Conservation (phyloP, 2,329 filamentous ascomycete species). For the Claviceps citrina region DNA sequence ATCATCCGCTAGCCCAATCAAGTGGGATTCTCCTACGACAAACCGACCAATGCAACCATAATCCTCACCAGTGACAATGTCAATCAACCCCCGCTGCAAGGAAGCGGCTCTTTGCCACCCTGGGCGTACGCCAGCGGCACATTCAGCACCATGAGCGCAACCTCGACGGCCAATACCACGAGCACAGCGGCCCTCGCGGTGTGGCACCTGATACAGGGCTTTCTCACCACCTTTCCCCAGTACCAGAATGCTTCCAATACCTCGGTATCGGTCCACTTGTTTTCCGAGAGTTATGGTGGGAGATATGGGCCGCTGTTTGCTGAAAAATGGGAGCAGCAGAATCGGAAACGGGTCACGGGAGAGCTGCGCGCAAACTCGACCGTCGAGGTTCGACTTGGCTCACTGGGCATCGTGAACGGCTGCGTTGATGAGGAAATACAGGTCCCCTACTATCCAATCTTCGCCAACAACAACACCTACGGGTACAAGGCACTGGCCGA, state of each 20-base stretch:
- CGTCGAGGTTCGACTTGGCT: conserved; percentile 42
- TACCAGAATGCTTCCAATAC: conserved; percentile 36
- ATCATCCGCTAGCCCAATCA: conserved; percentile 45
- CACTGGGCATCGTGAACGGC: conserved; percentile 57
- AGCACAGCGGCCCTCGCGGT: conserved; percentile 40
- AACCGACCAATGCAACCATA: conserved; percentile 43
- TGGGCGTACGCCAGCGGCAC: conserved; percentile 44
- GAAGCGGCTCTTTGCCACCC: conserved; percentile 9
- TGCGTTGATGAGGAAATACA: conserved; percentile 52
- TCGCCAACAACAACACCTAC: conserved; percentile 51
- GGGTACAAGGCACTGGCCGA: conserved; percentile 41
- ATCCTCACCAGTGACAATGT: conserved; percentile 28
- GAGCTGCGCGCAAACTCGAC: conserved; percentile 32
- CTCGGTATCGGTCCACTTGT: conserved; percentile 45
- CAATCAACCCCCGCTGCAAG: conserved; percentile 12
- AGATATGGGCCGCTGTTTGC: conserved; percentile 54
- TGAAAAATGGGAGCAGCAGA: conserved; percentile 44
- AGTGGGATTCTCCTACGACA: conserved; percentile 54
- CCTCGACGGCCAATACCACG: conserved; percentile 38
- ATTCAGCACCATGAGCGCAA: conserved; percentile 39
- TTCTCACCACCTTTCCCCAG: conserved; percentile 41
- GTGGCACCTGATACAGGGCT: conserved; percentile 52
- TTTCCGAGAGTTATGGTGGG: conserved; percentile 56
- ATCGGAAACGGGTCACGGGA: conserved; percentile 36
- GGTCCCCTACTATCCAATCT: conserved; percentile 38